These are phyloP conservation scores for Trametes versicolor DNA, from an alignment of 1,284 basidiomycete genomes.

Conservation along the genomic window DNA sequence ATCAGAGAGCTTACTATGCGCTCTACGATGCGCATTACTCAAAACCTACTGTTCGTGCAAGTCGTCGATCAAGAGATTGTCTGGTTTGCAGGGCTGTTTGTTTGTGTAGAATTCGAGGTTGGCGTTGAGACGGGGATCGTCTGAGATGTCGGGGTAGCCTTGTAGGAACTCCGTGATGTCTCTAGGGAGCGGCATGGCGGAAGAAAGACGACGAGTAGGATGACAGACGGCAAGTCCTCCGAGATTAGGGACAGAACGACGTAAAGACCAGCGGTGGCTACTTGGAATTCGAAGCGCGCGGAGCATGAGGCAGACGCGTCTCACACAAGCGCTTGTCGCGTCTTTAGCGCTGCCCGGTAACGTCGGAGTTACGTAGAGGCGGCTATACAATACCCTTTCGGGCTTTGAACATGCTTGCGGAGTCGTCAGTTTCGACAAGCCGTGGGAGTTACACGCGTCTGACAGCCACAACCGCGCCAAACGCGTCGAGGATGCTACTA, in stretches of 20 bases:
- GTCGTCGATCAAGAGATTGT: slow-evolving; percentile 68
- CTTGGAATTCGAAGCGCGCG: slow-evolving; percentile 10
- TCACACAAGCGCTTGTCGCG: slow-evolving; percentile 6
- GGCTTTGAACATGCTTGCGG: slow-evolving; percentile 5
- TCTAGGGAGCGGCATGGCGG: slow-evolving; percentile 50
- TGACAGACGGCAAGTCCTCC: not conserved
- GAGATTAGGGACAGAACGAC: not conserved
- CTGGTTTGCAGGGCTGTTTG: slow-evolving; percentile 64
- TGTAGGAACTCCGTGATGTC: slow-evolving; percentile 73
- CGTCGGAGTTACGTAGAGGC: slow-evolving; percentile 5
- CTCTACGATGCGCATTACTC: not conserved
- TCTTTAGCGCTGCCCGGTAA: slow-evolving; percentile 1
- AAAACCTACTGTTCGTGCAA: slow-evolving; percentile 63
- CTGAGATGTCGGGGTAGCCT: slow-evolving; percentile 59
- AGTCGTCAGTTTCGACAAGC: not conserved
- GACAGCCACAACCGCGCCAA: slow-evolving; percentile 31
- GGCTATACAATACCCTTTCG: slow-evolving; percentile 1
- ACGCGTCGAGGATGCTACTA: slow-evolving; percentile 22
- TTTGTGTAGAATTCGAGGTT: slow-evolving; percentile 78
- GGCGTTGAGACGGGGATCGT: slow-evolving; percentile 50
- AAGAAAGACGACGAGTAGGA: not conserved
- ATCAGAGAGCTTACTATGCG: not conserved
- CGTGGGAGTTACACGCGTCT: slow-evolving; percentile 9
- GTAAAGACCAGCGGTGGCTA: not conserved
- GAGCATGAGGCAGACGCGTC: slow-evolving; percentile 19